These are phyloP conservation scores for Phytophthora litchii DNA, from an alignment of 352 stramenopile species.

Conservation along the genomic window DNA sequence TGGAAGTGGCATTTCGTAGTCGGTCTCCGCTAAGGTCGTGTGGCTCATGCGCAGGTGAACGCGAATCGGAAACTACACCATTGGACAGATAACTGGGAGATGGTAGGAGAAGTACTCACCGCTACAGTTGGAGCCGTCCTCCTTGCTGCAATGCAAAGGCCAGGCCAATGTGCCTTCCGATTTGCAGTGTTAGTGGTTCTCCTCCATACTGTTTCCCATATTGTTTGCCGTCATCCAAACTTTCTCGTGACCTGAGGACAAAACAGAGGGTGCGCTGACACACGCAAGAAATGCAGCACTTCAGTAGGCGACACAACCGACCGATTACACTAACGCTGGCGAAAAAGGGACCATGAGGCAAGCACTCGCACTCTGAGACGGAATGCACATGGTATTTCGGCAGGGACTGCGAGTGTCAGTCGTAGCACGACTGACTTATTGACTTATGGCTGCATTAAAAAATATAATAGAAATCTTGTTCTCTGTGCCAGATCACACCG, in stretches of 20 bases:
- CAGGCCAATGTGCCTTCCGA: conserved; percentile 17
- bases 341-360: conserved; percentile 10
- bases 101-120: not conserved
- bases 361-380: not conserved
- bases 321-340: conserved; percentile 6
- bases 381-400: conserved; percentile 31
- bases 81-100: conserved; percentile 7
- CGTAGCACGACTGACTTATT: not conserved
- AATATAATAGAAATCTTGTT: too few species aligned
- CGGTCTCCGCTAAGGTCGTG: conserved; percentile 20
- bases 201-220: conserved; percentile 14
- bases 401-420: conserved; percentile 13
- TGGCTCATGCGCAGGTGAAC: conserved; percentile 19
- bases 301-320: conserved; percentile 21
- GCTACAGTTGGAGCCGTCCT: not conserved
- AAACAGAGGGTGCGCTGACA: conserved; percentile 18
- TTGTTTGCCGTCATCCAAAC: conserved; percentile 20
- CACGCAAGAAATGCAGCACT: conserved; percentile 31
- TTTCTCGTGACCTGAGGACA: conserved; percentile 26
- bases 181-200: conserved; percentile 18
- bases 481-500: not conserved
- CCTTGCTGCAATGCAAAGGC: conserved; percentile 27
- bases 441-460: conserved; percentile 2
- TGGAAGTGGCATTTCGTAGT: conserved; percentile 32
- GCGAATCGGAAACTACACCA: conserved; percentile 27